Evolutionary conservation across 148 eudicot species (phyloP), one percentile per base, ranked within the genome.

Genomic region (Chenopodium berlandieri): DNA sequence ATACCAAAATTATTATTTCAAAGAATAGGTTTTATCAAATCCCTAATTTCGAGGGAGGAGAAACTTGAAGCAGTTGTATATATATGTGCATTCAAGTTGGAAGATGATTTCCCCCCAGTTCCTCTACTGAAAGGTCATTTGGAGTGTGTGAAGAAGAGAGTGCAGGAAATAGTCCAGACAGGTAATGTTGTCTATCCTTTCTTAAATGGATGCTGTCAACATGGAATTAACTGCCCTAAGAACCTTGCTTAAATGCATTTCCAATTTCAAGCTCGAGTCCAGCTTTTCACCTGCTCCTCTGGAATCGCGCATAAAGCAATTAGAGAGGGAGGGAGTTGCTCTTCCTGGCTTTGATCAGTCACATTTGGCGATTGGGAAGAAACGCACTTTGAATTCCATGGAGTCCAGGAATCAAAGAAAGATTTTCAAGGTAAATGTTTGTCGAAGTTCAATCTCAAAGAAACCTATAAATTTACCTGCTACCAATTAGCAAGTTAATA

Each of bases 181-280:
- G 44, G 44, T 8, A n/a, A n/a, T n/a, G 7, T 40, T 40, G 25
- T 27, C 27, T 27, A 27, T 27, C 27, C 32, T 23, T 23, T 23
- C 23, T 23, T 23, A 23, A 23, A 23, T 23, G 23, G 65, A 81
- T 79, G 78, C 75, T 8, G 20, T 27, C 63, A 23, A 20, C 54
- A 14, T 27, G 65, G 78, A 83, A 65, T 9, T 64, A 32, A 14
- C 19, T 17, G 20, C 32, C 64, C 82, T 83, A 16, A 25, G 1
- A 73, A 14, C 10, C 23, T 47, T 60, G 11, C 75, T 64, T 66
- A 50, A 60, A 40, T 48, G 37, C 78, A 66, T 83, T 9, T 65
- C 31, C 31, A 69, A 73, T 31, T 75, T 83, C 75, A 78, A 73
- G 46, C 85, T 83, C 52, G 67, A 48, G 54, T 48, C 48, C 17